Evolutionary conservation across 179 eudicot species (phyloP).

Genomic region (Vitellaria paradoxa): DNA sequence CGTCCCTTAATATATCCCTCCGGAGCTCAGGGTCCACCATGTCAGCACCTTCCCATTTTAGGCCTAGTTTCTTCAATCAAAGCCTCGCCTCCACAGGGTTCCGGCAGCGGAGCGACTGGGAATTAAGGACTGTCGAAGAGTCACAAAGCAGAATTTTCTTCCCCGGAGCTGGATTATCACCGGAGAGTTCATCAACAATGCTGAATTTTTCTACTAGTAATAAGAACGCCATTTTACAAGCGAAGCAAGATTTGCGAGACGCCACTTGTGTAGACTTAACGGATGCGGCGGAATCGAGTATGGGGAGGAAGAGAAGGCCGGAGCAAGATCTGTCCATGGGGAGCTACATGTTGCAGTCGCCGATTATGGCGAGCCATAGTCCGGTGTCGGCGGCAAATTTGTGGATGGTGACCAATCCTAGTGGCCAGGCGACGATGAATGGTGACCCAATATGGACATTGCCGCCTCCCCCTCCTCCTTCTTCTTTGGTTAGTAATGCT

Average conservation of each 20-base stretch:
- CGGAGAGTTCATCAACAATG: constrained; percentile 4
- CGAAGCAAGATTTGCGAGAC: constrained; percentile 29
- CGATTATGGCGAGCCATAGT: constrained; percentile 17
- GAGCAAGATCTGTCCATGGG: constrained; percentile 23
- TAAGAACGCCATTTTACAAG: constrained; percentile 5
- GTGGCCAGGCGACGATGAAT: constrained; percentile 5
- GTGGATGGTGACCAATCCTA: constrained; percentile 24
- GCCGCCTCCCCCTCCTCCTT: not conserved
- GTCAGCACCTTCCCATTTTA: constrained; percentile 27
- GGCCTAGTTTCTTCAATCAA: constrained; percentile 17
- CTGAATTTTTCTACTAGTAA: constrained; percentile 4
- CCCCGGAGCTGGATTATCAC: not conserved
- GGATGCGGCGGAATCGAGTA: constrained; percentile 2
- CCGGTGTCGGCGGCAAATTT: constrained; percentile 19
- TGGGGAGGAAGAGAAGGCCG: constrained; percentile 19
- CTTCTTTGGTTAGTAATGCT: not conserved
- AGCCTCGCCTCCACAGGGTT: not conserved
- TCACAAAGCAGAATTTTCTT: constrained; percentile 10
- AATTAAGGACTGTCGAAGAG: not conserved
- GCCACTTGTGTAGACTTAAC: not conserved
- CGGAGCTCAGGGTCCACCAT: constrained; percentile 34
- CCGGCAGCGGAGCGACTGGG: constrained; percentile 3
- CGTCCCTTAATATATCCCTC: constrained; percentile 31
- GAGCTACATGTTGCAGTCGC: constrained; percentile 28
- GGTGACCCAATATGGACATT: constrained; percentile 30